Evolutionary conservation across 768 basidiomycete genomes (phyloP), one percentile per base, ranked within the genome.

Genomic region (Pleurotus giganteus): DNA sequence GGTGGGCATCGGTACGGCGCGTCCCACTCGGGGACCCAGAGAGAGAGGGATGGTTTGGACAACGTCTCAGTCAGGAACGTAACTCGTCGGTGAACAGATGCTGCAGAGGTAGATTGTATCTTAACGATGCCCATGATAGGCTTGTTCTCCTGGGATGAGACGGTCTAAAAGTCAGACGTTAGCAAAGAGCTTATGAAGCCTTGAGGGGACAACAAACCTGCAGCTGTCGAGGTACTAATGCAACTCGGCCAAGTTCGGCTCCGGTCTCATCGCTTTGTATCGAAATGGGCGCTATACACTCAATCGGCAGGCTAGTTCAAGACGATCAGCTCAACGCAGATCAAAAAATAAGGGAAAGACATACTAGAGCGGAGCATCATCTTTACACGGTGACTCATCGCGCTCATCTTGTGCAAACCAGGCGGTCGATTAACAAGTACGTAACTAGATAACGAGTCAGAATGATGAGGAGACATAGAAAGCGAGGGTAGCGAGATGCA

Each of bases 101-200:
- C n/a, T n/a, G n/a, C n/a, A n/a, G n/a, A n/a, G n/a, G n/a, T n/a
- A n/a, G n/a, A n/a, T n/a, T 0, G 97, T 98, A 66, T 99, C 97
- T 69, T 99, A 97, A 99, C 96, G 63, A 99, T 98, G 57, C 94
- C 97, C 96, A 99, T 99, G 63, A 98, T 95, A 15, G 96, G 96
- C 72, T 98, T 98, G 76, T 98, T 99, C 47, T 96, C n/a, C n/a
- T n/a, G n/a, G n/a, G n/a, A n/a, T n/a, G n/a, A n/a, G n/a, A n/a
- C n/a, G n/a, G n/a, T n/a, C n/a, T n/a, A n/a, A n/a, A 50, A n/a
- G n/a, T n/a, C n/a, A n/a, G n/a, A n/a, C n/a, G n/a, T n/a, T n/a
- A n/a, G n/a, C n/a, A n/a, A n/a, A n/a, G n/a, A 19, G 5, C n/a
- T n/a, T n/a, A n/a, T n/a, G n/a, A n/a, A n/a, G n/a, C n/a, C n/a